Evolutionary conservation across 108 stramenopile species (phyloP).

Genomic region (Hondaea fermentalgiana): DNA sequence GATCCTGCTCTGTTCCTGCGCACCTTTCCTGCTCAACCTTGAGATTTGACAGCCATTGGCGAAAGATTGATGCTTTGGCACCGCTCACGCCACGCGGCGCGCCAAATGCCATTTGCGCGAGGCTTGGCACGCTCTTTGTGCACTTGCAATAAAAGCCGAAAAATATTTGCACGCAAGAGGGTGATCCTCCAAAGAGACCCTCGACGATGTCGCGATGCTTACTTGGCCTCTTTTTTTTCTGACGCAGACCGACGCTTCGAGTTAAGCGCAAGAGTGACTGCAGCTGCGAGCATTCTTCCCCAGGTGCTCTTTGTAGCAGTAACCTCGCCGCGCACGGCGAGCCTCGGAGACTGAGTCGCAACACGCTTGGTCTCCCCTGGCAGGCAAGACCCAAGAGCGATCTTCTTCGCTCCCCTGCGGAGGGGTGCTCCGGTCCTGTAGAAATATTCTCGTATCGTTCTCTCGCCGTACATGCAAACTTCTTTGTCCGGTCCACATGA

Average conservation of each 20-base stretch:
- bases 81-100: neutral
- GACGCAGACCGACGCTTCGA: too few species aligned
- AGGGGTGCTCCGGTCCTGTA: too few species aligned
- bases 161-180: neutral
- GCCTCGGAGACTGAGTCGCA: neutral
- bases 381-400: too few species aligned
- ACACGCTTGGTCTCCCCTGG: neutral
- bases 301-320: neutral
- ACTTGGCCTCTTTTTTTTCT: too few species aligned
- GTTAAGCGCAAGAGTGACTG: neutral
- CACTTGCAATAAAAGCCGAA: neutral
- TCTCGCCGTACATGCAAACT: too few species aligned
- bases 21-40: neutral
- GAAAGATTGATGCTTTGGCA: too few species aligned
- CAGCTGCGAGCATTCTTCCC: neutral
- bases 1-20: neutral
- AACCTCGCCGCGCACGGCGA: neutral
- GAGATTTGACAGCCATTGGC: too few species aligned
- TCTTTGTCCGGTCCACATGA: neutral
- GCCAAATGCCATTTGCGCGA: neutral
- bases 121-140: neutral
- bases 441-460: too few species aligned
- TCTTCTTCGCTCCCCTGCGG: too few species aligned
- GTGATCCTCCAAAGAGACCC: neutral
- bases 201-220: too few species aligned